Base-by-base conservation (phyloP, 2,329 filamentous ascomycete genomes). In the Chalaropsis ovoidea region DNA sequence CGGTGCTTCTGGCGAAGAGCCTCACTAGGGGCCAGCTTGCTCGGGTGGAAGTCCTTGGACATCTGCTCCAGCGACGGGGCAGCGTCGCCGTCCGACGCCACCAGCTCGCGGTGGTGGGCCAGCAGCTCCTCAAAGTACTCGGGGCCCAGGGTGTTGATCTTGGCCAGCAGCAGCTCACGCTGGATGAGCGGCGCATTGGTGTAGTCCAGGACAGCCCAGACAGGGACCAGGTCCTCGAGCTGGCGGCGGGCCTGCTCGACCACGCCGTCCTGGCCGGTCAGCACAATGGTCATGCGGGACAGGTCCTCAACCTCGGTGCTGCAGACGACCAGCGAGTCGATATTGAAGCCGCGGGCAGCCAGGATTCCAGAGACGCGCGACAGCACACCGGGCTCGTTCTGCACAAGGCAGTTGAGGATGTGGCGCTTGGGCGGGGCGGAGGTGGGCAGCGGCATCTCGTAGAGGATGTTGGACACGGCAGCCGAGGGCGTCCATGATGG, bases 91-190 rank as follows among this genome's bases (percentile, higher is more conserved):
- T 78, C 77, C 58, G 75, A 75, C 19, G 79, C 76, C 31, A 81
- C 81, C 65, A 97, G 95, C 78, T 97, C 94, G 67, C 92, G 86
- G 77, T 99, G 94, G 77, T 99, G 94, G 65, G 90, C 87, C 70
- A 96, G 85, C 66, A 99, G 83, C 78, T 99, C 94, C 78, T 97
- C 93, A 72, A 96, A 99, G 78, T 96, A 96, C 80, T 99, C 94
- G 5, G 94, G 94, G 0, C 94, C 94, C 45, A 99, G 83, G 68
- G 95, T 96, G 76, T 93, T 95, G 77, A 99, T 84, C 81, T 99
- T 99, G 72, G 94, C 93, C 45, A 99, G 85, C 8, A 99, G 83
- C 39, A 99, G 82, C 77, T 99, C 94, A 69, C 94, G 87, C 82
- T 99, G 94, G 22, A 99, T 94, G 27, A 99, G 85, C 2, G 94